Conservation (phyloP, 257 asterid species). For the Nicotiana obtusifolia region DNA sequence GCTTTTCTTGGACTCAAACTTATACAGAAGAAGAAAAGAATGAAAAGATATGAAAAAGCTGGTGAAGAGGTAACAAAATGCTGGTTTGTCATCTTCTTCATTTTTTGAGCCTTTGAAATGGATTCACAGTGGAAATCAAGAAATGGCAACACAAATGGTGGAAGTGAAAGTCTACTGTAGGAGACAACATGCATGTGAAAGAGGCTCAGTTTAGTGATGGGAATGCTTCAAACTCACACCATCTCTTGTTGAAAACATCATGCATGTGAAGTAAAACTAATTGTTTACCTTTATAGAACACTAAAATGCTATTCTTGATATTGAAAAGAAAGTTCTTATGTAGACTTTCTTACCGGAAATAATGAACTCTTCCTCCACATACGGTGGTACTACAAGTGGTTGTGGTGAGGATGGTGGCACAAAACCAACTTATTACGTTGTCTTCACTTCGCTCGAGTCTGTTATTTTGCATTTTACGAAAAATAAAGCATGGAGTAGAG, state of each 20-base stretch:
- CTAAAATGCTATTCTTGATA: neutral
- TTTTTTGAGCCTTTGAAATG: slow-evolving; percentile 14
- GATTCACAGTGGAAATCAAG: slow-evolving; percentile 8
- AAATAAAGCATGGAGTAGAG: too few relatives aligned
- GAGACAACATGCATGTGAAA: slow-evolving; percentile 54
- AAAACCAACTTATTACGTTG: neutral
- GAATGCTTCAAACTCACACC: slow-evolving; percentile 36
- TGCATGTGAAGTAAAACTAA: slow-evolving; percentile 35
- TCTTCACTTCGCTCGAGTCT: neutral
- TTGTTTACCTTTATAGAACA: neutral
- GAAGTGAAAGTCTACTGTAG: slow-evolving; percentile 28
- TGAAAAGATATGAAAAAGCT: slow-evolving; percentile 11
- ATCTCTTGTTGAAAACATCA: slow-evolving; percentile 22
- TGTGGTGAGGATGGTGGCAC: slow-evolving; percentile 3
- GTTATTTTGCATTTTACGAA: neutral
- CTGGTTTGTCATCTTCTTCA: slow-evolving; percentile 24
- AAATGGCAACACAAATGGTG: slow-evolving; percentile 5
- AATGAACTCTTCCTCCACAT: slow-evolving; percentile 18
- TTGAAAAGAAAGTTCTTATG: neutral
- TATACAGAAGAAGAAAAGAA: slow-evolving; percentile 24
- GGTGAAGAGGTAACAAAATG: neutral
- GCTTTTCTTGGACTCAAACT: slow-evolving; percentile 12
- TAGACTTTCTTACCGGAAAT: slow-evolving; percentile 21
- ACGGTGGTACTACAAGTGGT: slow-evolving; percentile 25
- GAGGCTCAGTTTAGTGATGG: neutral